Evolutionary conservation across 345 rosid genomes (phyloP), one percentile per base, ranked within the genome.

Genomic region (Aegle marmelos): DNA sequence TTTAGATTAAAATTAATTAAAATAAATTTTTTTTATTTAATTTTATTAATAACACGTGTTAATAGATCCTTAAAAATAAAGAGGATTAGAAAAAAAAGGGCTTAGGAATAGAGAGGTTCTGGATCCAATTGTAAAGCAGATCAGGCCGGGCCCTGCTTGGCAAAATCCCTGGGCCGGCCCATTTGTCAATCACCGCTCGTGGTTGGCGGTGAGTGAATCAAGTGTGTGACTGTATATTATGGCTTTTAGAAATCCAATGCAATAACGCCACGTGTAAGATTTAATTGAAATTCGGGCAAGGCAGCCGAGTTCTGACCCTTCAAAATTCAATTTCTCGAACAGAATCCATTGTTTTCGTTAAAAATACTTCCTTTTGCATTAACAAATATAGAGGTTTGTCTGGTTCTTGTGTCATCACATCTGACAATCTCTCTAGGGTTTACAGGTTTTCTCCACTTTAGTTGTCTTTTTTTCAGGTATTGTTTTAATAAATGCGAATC

Each of bases 51-150:
- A 0, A 37, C 0, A 9, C 11, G 0, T 37, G 0, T 37, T 0
- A 2, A 8, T 37, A 0, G 1, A 37, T 8, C 0, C 0, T 37
- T 7, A 37, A 37, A 37, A 37, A 0, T 8, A 7, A 37, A 0
- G 2, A 8, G 11, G 0, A 8, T 0, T 9, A 0, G 0, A 0
- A 9, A 10, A 37, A 0, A 37, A 37, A 37, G 2, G 7, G 0
- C 2, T 0, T 0, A 0, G 0, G 0, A 37, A 9, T 6, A 7
- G 0, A 37, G n/a, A n/a, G n/a, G n/a, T n/a, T 37, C 0, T 7
- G 2, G 11, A 37, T 37, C 7, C 41, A 41, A 41, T 11, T 10
- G 3, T 41, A 45, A 45, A 3, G 13, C n/a, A n/a, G n/a, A n/a
- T 11, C 50, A 45, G 16, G 17, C 50, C 17, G 50, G 17, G 17